Conservation (phyloP, 2,329 filamentous ascomycete genomes). For the Hirsutella thompsonii region DNA sequence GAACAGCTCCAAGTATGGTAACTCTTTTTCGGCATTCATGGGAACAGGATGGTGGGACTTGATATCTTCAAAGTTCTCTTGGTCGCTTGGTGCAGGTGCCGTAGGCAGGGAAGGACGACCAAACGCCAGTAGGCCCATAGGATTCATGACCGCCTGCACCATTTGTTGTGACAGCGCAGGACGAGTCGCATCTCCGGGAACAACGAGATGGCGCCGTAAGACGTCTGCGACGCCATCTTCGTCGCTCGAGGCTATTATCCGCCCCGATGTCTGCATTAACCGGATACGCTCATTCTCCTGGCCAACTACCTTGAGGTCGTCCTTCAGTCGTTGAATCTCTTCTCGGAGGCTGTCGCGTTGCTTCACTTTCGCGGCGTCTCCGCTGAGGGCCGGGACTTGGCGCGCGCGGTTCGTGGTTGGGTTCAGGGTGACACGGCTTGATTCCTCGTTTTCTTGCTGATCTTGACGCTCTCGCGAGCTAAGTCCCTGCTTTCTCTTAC, state of each 20-base stretch:
- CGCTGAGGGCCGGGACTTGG: constrained; percentile 25
- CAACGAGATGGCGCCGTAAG: constrained; percentile 25
- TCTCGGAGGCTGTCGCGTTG: constrained; percentile 38
- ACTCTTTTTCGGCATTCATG: constrained; percentile 49
- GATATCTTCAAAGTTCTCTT: constrained; percentile 25
- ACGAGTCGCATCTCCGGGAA: constrained; percentile 16
- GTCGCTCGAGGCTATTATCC: constrained; percentile 18
- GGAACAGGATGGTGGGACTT: constrained; percentile 52
- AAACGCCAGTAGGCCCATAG: constrained; percentile 39
- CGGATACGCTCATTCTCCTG: constrained; percentile 45
- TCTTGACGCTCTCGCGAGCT: background rate
- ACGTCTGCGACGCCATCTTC: constrained; percentile 26
- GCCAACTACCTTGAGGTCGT: constrained; percentile 43
- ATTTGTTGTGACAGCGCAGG: constrained; percentile 23
- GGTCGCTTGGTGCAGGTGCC: constrained; percentile 9
- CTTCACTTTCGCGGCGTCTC: constrained; percentile 34
- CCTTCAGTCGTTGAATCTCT: constrained; percentile 42
- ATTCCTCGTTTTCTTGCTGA: background rate
- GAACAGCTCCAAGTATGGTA: constrained; percentile 60
- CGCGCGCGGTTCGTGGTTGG: constrained; percentile 24
- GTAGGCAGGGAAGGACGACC: constrained; percentile 19
- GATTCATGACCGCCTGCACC: constrained; percentile 35
- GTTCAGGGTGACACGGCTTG: background rate
- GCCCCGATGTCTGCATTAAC: constrained; percentile 24
- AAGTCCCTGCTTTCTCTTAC: background rate